Evolutionary conservation across 345 rosid genomes (phyloP).

Genomic region (Citrus sinensis): DNA sequence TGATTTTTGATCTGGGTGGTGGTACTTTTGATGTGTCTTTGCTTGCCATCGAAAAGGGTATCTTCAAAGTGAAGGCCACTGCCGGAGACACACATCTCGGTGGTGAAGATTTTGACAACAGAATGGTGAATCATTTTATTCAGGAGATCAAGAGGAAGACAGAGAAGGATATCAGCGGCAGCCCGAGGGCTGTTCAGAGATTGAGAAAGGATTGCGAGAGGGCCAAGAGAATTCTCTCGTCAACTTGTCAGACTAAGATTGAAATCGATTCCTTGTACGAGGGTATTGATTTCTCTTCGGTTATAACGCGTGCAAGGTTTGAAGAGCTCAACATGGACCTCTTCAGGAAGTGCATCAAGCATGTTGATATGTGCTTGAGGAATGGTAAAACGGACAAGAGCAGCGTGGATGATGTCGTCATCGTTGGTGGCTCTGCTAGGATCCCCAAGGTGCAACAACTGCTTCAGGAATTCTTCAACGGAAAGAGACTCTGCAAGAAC

Average conservation of each 20-base stretch:
- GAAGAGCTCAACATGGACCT: constrained; percentile 44
- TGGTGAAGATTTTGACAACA: constrained; percentile 41
- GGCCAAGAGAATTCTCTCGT: constrained; percentile 35
- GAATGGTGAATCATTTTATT: constrained; percentile 42
- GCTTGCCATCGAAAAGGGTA: constrained; percentile 42
- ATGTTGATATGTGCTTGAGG: constrained; percentile 41
- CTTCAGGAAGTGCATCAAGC: constrained; percentile 40
- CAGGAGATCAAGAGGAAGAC: constrained; percentile 40
- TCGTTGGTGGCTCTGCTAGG: constrained; percentile 49
- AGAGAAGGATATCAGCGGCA: constrained; percentile 41
- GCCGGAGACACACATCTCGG: constrained; percentile 51
- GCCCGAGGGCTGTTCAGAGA: constrained; percentile 41
- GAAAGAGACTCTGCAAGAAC: constrained; percentile 47
- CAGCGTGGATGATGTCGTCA: constrained; percentile 42
- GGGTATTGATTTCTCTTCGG: constrained; percentile 39
- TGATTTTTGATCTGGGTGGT: constrained; percentile 15
- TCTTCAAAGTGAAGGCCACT: constrained; percentile 46
- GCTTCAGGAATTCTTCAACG: constrained; percentile 40
- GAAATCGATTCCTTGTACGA: constrained; percentile 38
- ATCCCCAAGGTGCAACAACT: constrained; percentile 53
- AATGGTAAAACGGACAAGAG: constrained; percentile 45
- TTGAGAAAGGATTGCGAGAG: constrained; percentile 34
- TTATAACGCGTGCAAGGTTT: constrained; percentile 36
- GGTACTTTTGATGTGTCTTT: constrained; percentile 56
- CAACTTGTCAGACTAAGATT: constrained; percentile 32